Conservation (phyloP, 1,284 basidiomycete genomes). For the Ustilago bromivora region DNA sequence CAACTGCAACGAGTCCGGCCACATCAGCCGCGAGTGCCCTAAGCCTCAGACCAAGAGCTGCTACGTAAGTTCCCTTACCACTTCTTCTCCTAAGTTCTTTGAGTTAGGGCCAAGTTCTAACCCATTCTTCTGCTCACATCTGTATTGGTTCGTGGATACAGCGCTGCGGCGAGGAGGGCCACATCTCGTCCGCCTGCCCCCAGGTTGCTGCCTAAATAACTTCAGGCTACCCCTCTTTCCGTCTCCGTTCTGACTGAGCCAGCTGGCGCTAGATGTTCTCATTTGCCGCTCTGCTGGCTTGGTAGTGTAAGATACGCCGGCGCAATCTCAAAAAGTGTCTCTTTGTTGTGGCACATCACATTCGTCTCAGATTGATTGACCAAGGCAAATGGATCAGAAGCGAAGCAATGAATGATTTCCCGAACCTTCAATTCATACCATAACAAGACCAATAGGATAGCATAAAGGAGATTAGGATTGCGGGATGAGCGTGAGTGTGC, state of each 20-base stretch:
- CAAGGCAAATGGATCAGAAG: no score
- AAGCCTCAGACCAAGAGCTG: slow-evolving; percentile 64
- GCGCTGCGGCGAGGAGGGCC: slow-evolving; percentile 52
- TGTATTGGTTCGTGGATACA: slow-evolving; percentile 4
- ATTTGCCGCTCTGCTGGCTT: background rate
- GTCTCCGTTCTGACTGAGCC: background rate
- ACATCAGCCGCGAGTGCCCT: slow-evolving; percentile 64
- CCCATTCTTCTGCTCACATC: background rate
- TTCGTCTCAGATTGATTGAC: background rate
- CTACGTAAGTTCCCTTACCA: slow-evolving; percentile 42
- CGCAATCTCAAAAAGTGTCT: slow-evolving; percentile 10
- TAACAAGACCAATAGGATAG: background rate
- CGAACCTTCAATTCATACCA: no score
- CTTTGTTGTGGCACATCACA: slow-evolving; percentile 12
- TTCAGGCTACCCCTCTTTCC: background rate
- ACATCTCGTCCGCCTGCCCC: slow-evolving; percentile 51
- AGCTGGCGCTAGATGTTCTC: background rate
- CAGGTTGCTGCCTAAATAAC: slow-evolving; percentile 34
- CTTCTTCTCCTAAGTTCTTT: background rate
- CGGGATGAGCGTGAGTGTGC: no score
- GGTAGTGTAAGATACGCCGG: background rate
- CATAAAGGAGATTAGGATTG: background rate
- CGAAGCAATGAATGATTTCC: no score
- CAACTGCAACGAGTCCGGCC: slow-evolving; percentile 66
- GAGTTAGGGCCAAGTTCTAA: background rate